Evolutionary conservation across 2,329 filamentous ascomycete species (phyloP).

Genomic region (Westerdykella aurantiaca): DNA sequence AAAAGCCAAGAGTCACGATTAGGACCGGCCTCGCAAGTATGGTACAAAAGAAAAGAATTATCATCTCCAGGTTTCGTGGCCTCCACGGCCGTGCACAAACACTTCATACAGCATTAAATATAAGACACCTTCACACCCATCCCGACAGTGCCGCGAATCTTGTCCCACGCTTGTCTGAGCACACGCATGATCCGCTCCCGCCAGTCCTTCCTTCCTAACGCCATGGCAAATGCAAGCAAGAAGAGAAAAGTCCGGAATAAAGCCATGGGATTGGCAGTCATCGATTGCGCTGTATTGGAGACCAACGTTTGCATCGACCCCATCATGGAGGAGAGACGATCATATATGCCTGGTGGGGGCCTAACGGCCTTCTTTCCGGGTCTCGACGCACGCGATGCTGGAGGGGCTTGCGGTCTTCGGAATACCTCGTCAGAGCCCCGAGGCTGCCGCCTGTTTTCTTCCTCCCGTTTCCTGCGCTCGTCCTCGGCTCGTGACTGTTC

Average conservation of each 20-base stretch:
- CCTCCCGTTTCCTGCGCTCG: conserved; percentile 35
- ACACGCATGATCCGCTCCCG: conserved; percentile 67
- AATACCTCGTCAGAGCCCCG: conserved; percentile 28
- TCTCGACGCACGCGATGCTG: conserved; percentile 22
- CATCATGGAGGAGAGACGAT: conserved; percentile 43
- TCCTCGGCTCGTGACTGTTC: conserved; percentile 42
- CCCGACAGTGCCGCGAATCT: conserved; percentile 75
- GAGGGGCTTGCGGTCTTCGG: conserved; percentile 18
- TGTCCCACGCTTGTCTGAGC: conserved; percentile 67
- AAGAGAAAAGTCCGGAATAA: conserved; percentile 66
- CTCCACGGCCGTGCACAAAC: not conserved
- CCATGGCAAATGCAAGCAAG: conserved; percentile 67
- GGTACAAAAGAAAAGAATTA: not conserved
- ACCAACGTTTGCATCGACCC: conserved; percentile 46
- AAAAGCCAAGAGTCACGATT: too few relatives aligned
- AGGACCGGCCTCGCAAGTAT: not conserved
- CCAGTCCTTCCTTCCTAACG: conserved; percentile 68
- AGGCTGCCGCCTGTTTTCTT: conserved; percentile 32
- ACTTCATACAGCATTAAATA: conserved; percentile 51
- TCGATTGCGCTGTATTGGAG: conserved; percentile 45
- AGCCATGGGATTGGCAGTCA: conserved; percentile 52
- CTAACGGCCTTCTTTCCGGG: conserved; percentile 28
- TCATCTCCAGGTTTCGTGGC: not conserved
- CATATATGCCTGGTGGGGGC: conserved; percentile 35
- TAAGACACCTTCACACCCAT: conserved; percentile 99